Conservation (phyloP, 495 filamentous ascomycete genomes). For the Ramalina intermedia region DNA sequence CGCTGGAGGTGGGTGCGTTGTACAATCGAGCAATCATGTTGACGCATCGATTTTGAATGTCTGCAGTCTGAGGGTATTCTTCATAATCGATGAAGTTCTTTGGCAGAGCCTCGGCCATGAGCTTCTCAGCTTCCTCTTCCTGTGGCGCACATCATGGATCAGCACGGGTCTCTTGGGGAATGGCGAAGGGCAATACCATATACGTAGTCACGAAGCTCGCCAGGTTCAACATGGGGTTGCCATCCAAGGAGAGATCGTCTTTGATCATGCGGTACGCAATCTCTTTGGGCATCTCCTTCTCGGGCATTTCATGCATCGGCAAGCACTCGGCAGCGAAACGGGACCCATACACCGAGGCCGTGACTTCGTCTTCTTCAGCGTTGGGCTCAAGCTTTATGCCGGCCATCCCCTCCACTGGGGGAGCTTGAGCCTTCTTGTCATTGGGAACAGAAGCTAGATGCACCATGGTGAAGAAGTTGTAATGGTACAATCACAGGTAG, state of each 20-base stretch:
- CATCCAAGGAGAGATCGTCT: slow-evolving; percentile 78
- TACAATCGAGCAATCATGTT: slow-evolving; percentile 87
- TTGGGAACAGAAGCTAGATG: slow-evolving; percentile 45
- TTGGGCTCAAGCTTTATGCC: slow-evolving; percentile 29
- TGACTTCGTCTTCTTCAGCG: slow-evolving; percentile 47
- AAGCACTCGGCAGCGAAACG: slow-evolving; percentile 65
- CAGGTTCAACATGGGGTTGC: slow-evolving; percentile 78
- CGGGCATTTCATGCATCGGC: slow-evolving; percentile 77
- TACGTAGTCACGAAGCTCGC: slow-evolving; percentile 69
- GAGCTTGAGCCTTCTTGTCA: slow-evolving; percentile 28
- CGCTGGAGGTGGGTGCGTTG: slow-evolving; percentile 42
- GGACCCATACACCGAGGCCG: slow-evolving; percentile 71
- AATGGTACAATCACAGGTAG: too few species aligned
- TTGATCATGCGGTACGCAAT: slow-evolving; percentile 93
- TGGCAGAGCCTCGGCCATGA: slow-evolving; percentile 75
- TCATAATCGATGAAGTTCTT: slow-evolving; percentile 96
- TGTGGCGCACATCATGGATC: slow-evolving; percentile 12
- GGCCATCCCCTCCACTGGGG: slow-evolving; percentile 28
- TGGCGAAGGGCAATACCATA: slow-evolving; percentile 39
- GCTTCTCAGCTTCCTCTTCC: slow-evolving; percentile 82
- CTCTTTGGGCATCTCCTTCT: slow-evolving; percentile 73
- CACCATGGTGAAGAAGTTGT: slow-evolving; percentile 39
- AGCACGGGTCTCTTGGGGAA: not conserved
- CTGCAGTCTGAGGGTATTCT: slow-evolving; percentile 76
- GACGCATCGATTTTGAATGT: slow-evolving; percentile 85